Conservation (phyloP, 192 early-diverging fungal genomes). For the Coemansia javaensis region DNA sequence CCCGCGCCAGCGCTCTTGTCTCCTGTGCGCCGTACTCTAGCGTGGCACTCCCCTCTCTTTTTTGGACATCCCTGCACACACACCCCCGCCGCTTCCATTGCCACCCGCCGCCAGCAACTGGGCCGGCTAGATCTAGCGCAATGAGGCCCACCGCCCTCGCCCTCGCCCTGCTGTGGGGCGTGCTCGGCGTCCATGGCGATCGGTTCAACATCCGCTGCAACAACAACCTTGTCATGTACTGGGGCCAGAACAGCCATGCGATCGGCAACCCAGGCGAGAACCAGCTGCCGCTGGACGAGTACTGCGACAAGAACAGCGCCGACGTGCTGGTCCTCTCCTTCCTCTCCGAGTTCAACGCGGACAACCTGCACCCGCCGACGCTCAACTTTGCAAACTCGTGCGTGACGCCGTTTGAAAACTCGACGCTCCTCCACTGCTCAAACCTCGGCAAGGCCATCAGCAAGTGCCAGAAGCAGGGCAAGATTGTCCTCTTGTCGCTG, state of each 20-base stretch:
- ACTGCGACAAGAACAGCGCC: conserved; percentile 52
- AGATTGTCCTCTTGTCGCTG: conserved; percentile 67
- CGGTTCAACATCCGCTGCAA: conserved; percentile 52
- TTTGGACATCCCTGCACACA: background rate
- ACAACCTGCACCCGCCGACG: conserved; percentile 54
- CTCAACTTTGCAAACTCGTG: conserved; percentile 71
- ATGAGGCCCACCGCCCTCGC: conserved; percentile 19
- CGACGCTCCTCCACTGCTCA: conserved; percentile 65
- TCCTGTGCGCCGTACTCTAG: too few species aligned
- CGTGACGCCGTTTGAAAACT: conserved; percentile 51
- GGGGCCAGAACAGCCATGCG: conserved; percentile 59
- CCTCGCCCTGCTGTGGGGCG: conserved; percentile 10
- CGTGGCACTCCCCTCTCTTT: too few species aligned
- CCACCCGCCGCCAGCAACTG: too few species aligned
- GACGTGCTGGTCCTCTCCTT: conserved; percentile 61
- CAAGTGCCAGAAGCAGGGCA: conserved; percentile 68
- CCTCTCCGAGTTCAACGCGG: conserved; percentile 61
- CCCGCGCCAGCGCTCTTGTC: too few species aligned
- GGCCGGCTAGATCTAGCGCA: too few species aligned
- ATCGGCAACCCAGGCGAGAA: conserved; percentile 36
- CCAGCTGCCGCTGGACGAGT: conserved; percentile 54
- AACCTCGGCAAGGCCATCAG: conserved; percentile 62
- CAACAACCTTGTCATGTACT: conserved; percentile 56
- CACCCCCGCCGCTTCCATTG: background rate
- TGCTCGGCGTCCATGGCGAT: conserved; percentile 7